A percentile compares a stretch with the other conserved stretches of the same genome.
phyloP scores from a whole-genome alignment of 1,284 basidiomycete species.

The Ganoderma leucocontextum region DNA sequence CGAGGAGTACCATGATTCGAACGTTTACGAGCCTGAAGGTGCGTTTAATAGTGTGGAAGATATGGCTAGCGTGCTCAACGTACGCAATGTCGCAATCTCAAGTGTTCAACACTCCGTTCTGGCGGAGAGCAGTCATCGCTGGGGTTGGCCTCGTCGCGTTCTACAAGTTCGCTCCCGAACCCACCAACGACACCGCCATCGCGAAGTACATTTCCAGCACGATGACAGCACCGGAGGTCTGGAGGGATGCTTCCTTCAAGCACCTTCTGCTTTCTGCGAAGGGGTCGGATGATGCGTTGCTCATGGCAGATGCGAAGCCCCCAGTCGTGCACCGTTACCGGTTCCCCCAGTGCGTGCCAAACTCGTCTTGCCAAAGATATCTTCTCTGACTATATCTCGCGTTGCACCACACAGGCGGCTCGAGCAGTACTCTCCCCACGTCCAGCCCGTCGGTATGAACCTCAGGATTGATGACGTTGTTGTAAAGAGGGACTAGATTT shows the following conservation, averaged over 20 bases:
- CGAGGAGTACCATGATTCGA: conserved; percentile 48
- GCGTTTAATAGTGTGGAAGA: conserved; percentile 30
- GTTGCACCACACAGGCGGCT: conserved; percentile 46
- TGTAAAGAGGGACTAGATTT: conserved; percentile 50
- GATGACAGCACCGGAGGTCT: conserved; percentile 55
- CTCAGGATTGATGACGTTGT: conserved; percentile 54
- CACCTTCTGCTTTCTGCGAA: conserved; percentile 61
- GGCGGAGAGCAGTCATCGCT: conserved; percentile 63
- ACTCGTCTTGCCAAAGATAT: background rate
- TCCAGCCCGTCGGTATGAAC: conserved; percentile 55
- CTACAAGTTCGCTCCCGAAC: conserved; percentile 73
- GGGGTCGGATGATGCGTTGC: conserved; percentile 51
- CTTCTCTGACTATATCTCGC: background rate
- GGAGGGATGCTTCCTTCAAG: conserved; percentile 60
- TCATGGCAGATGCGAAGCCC: conserved; percentile 58
- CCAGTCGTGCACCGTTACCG: conserved; percentile 67
- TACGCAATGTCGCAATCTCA: background rate
- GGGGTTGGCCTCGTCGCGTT: conserved; percentile 57
- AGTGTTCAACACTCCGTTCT: conserved; percentile 69
- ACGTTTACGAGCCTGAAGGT: conserved; percentile 69
- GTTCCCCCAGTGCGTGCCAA: conserved; percentile 69
- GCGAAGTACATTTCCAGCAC: conserved; percentile 70
- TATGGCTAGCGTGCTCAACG: background rate
- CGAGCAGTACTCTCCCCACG: conserved; percentile 59
- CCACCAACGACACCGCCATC: conserved; percentile 63